These are phyloP conservation scores for Pichia thaimueangensis DNA, from an alignment of 805 yeast species.

Conservation along the genomic window DNA sequence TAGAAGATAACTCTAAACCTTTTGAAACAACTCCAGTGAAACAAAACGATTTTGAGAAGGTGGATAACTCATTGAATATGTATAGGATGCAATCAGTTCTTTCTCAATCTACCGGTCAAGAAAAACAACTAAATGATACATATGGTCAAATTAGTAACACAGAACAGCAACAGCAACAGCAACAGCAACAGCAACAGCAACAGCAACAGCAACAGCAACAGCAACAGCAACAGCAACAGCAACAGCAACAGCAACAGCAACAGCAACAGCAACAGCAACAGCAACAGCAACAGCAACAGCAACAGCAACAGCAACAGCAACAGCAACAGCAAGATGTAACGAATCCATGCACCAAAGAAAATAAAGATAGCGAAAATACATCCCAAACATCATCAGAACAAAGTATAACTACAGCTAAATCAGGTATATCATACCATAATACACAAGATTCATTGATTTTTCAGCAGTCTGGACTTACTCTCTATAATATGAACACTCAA, in stretches of 20 bases:
- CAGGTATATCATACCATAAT: background rate
- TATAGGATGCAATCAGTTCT: constrained; percentile 21
- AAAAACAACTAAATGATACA: constrained; percentile 22
- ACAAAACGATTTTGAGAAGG: background rate
- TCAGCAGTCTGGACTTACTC: constrained; percentile 20
- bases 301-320: too few species aligned
- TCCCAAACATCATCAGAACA: background rate
- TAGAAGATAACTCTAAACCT: background rate
- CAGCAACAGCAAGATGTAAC: too few species aligned
- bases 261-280: too few species aligned
- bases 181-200: too few species aligned
- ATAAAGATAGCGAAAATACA: background rate
- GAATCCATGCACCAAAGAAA: too few species aligned
- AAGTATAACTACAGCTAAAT: too few species aligned
- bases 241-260: too few species aligned
- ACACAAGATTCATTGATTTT: constrained; percentile 20
- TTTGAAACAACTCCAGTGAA: background rate
- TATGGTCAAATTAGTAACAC: too few species aligned
- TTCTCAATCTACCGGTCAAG: constrained; percentile 50
- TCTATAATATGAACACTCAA: constrained; percentile 10
- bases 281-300: too few species aligned
- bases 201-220: too few species aligned
- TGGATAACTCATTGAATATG: constrained; percentile 5
- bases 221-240: too few species aligned
- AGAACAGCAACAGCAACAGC: too few species aligned